Base-by-base conservation (phyloP, 2,329 filamentous ascomycete species). In the Calonectria multiphialidica region DNA sequence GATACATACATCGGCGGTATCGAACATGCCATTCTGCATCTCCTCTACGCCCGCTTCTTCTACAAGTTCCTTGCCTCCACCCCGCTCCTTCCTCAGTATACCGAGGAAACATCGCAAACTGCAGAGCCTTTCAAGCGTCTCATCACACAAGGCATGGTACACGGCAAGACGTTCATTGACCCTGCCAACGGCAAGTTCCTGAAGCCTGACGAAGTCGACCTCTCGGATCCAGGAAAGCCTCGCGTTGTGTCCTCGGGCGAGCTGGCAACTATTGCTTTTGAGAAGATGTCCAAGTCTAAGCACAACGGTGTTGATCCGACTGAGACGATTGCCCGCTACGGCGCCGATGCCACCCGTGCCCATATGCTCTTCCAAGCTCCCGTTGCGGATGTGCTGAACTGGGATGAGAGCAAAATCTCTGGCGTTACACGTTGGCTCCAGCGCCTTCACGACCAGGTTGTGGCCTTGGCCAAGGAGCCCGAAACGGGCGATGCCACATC, bases 231-330 rank as follows among this genome's bases (percentile, higher is more conserved):
- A 0, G 84, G 86, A 0, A 84, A 85, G 15, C 93, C 93, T 1
- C 86, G 87, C 66, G 89, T 97, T n/a, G 87, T 87, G 21, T 87
- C 88, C 0, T 93, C 91, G 0, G 90, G 91, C 4, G 84, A 89
- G 59, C 78, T 80, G 0, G 91, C 93, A 1, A 89, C 86, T 33
- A 83, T 95, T 21, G 92, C 90, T 1, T 98, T 90, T 77, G 95
- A 98, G 82, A 98, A 98, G 81, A 98, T 98, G 95, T 97, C 94
- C 45, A 98, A 98, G 84, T 97, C 94, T 79, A 98, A 98, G 83
- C 89, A 97, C 85, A 98, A 98, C 80, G 95, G 95, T 30, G 94
- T 98, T 8, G 95, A 98, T 80, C 95, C 95, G 0, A 91, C 90
- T 0, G 87, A 86, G 0, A 94, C 93, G 74, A 94, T 97, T 70